Base-by-base conservation (phyloP, 805 yeast genomes). In the Metschnikowia orientalis region DNA sequence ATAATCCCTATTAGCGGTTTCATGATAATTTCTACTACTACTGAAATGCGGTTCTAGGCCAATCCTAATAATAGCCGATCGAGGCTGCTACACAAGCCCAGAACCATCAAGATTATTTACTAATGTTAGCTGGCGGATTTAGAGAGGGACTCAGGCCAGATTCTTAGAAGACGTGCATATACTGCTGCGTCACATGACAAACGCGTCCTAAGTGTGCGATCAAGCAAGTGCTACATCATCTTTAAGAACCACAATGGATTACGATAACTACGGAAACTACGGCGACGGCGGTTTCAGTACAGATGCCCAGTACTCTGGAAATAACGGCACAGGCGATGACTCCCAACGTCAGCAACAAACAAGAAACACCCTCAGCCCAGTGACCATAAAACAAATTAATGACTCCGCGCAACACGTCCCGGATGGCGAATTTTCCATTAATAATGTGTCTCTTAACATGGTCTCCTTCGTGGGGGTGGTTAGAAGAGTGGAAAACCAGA, bases 301-400 rank as follows among this genome's bases (percentile, higher is more conserved):
- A 11, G 48, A 44, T 21, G 42, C 41, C 4, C 36, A 34, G 5
- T 42, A 37, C 23, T 24, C 37, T 1, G 41, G 34, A 19, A 14
- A 26, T 21, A 30, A 27, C 18, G 42, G 35, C 10, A 34, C 33
- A 6, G 43, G 24, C n/a, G 34, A 15, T 4, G 37, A 27, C 11
- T 38, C 44, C 4, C 46, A 42, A 18, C 45, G 42, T 11, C 38
- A 23, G 15, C 44, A 28, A 34, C 46, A 40, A 18, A 40, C 46
- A 10, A 37, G 51, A 24, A 34, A 40, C 18, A 34, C 40, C 9
- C 33, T 62, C 27, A 63, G 68, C 3, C 89, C 94, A 2, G 87
- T 81, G 8, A 82, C 94, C 1, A 76, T 83, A 47, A 82, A 81
- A 50, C 84, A 80, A 55, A 69, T 83, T 38, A 63, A 71, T 38